phyloP scores from a whole-genome alignment of 169 alveolate genomes.

The Gregarina niphandrodes region DNA sequence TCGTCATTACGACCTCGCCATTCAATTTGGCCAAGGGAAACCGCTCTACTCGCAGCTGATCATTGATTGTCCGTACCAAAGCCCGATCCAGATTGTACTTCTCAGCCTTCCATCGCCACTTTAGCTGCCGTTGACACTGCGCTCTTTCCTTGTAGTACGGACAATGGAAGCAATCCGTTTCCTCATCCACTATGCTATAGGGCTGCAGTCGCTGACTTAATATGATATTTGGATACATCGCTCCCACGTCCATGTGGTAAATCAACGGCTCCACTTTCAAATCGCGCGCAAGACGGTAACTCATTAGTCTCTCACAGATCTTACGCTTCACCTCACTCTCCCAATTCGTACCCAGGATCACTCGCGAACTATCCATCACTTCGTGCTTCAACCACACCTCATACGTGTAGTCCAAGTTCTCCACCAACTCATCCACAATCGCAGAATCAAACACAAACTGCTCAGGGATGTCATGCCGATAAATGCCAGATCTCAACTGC shows the following conservation, averaged over 20 bases:
- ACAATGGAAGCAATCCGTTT: conserved; percentile 70
- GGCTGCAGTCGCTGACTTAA: conserved; percentile 93
- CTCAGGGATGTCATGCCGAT: conserved; percentile 78
- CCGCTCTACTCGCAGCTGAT: too few relatives aligned
- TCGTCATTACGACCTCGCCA: too few relatives aligned
- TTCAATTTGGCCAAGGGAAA: too few relatives aligned
- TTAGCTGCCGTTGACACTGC: conserved; percentile 25
- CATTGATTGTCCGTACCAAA: too few relatives aligned
- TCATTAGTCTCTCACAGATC: too few relatives aligned
- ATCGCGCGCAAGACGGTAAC: too few relatives aligned
- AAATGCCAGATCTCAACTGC: conserved; percentile 78
- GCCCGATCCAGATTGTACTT: background rate
- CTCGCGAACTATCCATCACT: too few relatives aligned
- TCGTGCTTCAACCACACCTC: too few relatives aligned
- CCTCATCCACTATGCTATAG: conserved; percentile 76
- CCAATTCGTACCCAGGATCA: too few relatives aligned
- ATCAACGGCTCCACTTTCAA: conserved; percentile 53
- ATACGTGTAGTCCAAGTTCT: too few relatives aligned
- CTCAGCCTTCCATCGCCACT: conserved; percentile 20
- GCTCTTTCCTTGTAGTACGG: conserved; percentile 61
- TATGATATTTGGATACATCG: conserved; percentile 99
- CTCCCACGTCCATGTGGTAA: conserved; percentile 98
- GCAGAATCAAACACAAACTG: conserved; percentile 56
- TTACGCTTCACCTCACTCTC: too few relatives aligned
- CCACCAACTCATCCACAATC: too few relatives aligned